Evolutionary conservation across 441 rosid genomes (phyloP).

Genomic region (Croton setiger): DNA sequence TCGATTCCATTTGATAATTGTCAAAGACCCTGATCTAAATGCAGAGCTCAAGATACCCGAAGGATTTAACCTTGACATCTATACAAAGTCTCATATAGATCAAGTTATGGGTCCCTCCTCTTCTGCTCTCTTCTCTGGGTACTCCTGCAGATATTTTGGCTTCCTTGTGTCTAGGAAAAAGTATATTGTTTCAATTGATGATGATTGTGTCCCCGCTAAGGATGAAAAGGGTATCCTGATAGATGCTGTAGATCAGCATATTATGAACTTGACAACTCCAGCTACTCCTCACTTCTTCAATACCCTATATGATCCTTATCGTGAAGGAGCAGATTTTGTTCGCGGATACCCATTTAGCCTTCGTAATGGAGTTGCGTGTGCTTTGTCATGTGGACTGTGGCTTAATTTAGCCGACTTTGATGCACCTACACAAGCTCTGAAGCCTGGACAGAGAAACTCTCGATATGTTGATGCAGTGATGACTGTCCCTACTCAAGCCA

Average conservation of each 20-base stretch:
- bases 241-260: conserved; percentile 80
- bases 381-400: conserved; percentile 94
- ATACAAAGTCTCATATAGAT: conserved; percentile 68
- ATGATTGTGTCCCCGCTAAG: conserved; percentile 83
- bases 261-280: conserved; percentile 61
- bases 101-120: conserved; percentile 49
- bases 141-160: conserved; percentile 88
- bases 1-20: conserved; percentile 78
- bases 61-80: conserved; percentile 71
- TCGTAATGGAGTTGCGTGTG: conserved; percentile 75
- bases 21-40: conserved; percentile 88
- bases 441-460: conserved; percentile 64
- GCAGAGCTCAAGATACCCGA: conserved; percentile 77
- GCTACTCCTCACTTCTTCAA: conserved; percentile 96
- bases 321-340: conserved; percentile 87
- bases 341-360: conserved; percentile 98
- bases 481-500: conserved; percentile 63
- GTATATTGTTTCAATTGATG: conserved; percentile 76
- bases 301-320: conserved; percentile 82
- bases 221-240: conserved; percentile 57
- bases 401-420: conserved; percentile 86
- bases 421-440: conserved; percentile 97
- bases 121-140: conserved; percentile 72
- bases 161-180: conserved; percentile 78
- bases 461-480: conserved; percentile 83